Base-by-base conservation (phyloP, 225 moss, liverwort and hornwort genomes). In the Physcomitrium patens region DNA sequence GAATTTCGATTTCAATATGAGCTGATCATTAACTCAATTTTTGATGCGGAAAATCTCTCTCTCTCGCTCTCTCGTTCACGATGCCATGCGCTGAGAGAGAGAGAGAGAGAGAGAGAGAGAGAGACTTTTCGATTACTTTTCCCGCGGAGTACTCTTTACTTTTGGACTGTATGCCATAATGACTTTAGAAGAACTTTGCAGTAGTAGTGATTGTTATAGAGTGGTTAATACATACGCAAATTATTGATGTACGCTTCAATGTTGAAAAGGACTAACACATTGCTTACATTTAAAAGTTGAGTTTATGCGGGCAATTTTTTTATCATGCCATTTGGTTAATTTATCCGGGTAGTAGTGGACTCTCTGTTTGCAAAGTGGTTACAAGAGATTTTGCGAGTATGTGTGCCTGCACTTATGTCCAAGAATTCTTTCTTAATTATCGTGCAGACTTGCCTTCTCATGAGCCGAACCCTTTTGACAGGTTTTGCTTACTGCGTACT, bases 401-500 rank as follows among this genome's bases (percentile, higher is more conserved):
- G 83, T 59, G 80, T 86, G 48, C 76, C 81, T 2, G 76, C 86
- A 63, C 54, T 83, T 13, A 58, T 63, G 44, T 86, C 81, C 16
- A 83, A 69, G 78, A 80, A 86, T 63, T 72, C 84, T 22, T 78
- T 81, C 10, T 45, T 87, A 65, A 79, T 87, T 15, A 51, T 80
- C 8, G 54, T 59, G 56, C 83, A 86, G 49, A 72, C 83, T 72
- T 83, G 70, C 70, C 79, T 84, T 49, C 67, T 87, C 68, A 81
- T 87, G 70, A 87, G 81, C 84, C 81, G 84, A 19, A 87, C 87
- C 19, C 68, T 86, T 20, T 80, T 78, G 43, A 86, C 86, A 86
- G 70, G 86, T 81, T 72, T 63, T 37, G 68, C 81, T 87, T 18
- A 87, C 87, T 17, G 79, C 84, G 43, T 69, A 68, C 71, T 77